Base-by-base conservation (phyloP, 2,329 filamentous ascomycete genomes). In the Penicillium sp. region DNA sequence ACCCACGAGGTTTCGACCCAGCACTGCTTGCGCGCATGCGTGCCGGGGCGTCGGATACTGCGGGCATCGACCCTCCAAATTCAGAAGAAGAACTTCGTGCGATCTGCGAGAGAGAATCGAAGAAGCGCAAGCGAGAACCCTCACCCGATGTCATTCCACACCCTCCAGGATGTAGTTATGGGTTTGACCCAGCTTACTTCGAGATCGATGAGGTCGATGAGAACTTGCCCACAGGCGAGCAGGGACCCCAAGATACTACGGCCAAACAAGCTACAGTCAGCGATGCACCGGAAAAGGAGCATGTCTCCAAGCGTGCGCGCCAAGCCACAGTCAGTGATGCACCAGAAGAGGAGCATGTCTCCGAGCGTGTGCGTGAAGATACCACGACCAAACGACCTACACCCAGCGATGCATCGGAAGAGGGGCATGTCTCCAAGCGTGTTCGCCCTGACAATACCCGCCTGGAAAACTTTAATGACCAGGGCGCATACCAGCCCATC, bases 61-160 rank as follows among this genome's bases (percentile, higher is more conserved):
- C 49, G 25, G 57, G 61, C 13, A 31, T 33, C 17, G 48, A 54
- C 50, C 6, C 38, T 17, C 48, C 31, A 17, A 55, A 48, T 27
- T 44, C 51, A 23, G 31, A 35, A 15, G 33, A 48, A 23, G 17
- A 53, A 33, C 13, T 23, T 35, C 43, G 21, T 23, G 33, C 25
- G 0, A 27, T 13, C 23, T 31, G 27, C n/a, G 44, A 57, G 8
- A 17, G n/a, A 12, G 25, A 36, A 45, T 39, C 52, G 25, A 72
- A 69, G 55, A 78, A 78, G 65, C 75, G 76, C 56, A 77, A 76
- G 61, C 71, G 75, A 12, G 65, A 68, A n/a, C 69, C 69, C 6
- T 74, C 74, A 36, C 76, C 75, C 19, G 72, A 77, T 41, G 59
- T 69, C 15, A 78, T 79, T 49, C 77, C 76, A 5, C 77, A 78